phyloP scores from a whole-genome alignment of 352 stramenopile species.

The Phytophthora pluvialis region DNA sequence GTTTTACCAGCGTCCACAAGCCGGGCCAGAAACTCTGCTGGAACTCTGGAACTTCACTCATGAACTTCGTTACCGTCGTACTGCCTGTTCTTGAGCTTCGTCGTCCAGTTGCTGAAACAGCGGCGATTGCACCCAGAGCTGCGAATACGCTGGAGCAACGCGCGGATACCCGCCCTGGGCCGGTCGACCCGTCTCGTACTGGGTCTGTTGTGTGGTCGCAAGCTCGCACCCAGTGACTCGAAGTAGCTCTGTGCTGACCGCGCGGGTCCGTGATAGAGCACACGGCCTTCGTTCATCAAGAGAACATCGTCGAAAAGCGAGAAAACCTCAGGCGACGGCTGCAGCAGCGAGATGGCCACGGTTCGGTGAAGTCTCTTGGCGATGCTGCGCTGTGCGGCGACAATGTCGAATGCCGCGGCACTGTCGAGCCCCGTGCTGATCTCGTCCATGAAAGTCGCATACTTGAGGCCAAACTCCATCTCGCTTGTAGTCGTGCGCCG shows the following conservation, averaged over 20 bases:
- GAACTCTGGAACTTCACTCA: conserved; percentile 51
- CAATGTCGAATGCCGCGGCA: conserved; percentile 19
- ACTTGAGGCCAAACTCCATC: conserved; percentile 88
- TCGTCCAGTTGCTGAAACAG: conserved; percentile 40
- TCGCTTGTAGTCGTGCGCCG: conserved; percentile 79
- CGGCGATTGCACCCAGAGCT: conserved; percentile 42
- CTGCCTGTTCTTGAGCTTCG: too few species aligned
- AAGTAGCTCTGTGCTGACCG: conserved; percentile 13
- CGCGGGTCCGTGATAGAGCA: conserved; percentile 13
- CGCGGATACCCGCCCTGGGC: conserved; percentile 10
- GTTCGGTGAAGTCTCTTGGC: conserved; percentile 15
- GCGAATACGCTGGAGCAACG: conserved; percentile 54
- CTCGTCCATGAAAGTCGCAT: conserved; percentile 35
- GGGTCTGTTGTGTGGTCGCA: conserved; percentile 18
- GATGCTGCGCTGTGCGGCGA: conserved; percentile 15
- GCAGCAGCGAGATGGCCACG: conserved; percentile 16
- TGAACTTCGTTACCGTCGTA: conserved; percentile 47
- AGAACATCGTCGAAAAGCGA: conserved; percentile 14
- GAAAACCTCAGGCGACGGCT: conserved; percentile 24
- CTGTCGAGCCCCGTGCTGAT: conserved; percentile 25
- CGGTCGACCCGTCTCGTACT: conserved; percentile 6
- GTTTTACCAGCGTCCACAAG: conserved; percentile 54
- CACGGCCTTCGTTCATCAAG: conserved; percentile 10
- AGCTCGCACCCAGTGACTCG: conserved; percentile 18
- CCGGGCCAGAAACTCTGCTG: conserved; percentile 49